Evolutionary conservation across 2,329 filamentous ascomycete genomes (phyloP).

Genomic region (Aspergillus sergii): DNA sequence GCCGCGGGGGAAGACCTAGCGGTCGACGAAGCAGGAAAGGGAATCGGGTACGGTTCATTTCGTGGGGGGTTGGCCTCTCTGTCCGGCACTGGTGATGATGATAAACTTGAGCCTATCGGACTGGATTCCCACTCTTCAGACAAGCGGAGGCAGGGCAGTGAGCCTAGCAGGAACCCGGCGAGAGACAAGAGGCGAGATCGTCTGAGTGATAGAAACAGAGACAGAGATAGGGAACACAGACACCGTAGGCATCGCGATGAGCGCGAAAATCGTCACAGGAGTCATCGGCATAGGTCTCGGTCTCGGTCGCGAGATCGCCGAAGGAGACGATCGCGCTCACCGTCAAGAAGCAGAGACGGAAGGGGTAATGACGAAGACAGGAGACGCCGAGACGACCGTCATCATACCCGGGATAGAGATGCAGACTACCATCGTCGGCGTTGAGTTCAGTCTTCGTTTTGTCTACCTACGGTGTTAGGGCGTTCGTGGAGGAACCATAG

Average conservation of each 20-base stretch:
- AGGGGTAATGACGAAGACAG: constrained; percentile 25
- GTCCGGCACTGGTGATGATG: constrained; percentile 29
- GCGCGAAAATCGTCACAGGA: constrained; percentile 33
- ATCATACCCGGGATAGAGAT: constrained; percentile 31
- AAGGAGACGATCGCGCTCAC: constrained; percentile 30
- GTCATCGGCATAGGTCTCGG: constrained; percentile 36
- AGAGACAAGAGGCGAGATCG: constrained; percentile 34
- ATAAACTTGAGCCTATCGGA: constrained; percentile 30
- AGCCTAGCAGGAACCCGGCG: constrained; percentile 37
- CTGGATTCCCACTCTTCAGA: constrained; percentile 22
- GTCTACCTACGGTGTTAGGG: constrained; percentile 13
- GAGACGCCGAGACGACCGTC: constrained; percentile 29
- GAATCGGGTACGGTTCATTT: constrained; percentile 38
- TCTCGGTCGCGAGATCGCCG: constrained; percentile 30
- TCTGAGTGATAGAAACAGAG: constrained; percentile 29
- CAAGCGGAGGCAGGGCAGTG: constrained; percentile 31
- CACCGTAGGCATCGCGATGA: constrained; percentile 38
- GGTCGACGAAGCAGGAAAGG: constrained; percentile 29
- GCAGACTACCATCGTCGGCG: constrained; percentile 27
- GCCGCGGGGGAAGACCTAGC: constrained; percentile 32
- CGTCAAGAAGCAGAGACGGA: constrained; percentile 33
- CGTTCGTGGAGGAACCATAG: constrained; percentile 16
- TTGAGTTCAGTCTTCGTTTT: constrained; percentile 17
- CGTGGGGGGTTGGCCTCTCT: constrained; percentile 34
- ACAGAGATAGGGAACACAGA: constrained; percentile 51